Evolutionary conservation across 176 grass and related monocot species (phyloP).

Genomic region (Musa itinerans): DNA sequence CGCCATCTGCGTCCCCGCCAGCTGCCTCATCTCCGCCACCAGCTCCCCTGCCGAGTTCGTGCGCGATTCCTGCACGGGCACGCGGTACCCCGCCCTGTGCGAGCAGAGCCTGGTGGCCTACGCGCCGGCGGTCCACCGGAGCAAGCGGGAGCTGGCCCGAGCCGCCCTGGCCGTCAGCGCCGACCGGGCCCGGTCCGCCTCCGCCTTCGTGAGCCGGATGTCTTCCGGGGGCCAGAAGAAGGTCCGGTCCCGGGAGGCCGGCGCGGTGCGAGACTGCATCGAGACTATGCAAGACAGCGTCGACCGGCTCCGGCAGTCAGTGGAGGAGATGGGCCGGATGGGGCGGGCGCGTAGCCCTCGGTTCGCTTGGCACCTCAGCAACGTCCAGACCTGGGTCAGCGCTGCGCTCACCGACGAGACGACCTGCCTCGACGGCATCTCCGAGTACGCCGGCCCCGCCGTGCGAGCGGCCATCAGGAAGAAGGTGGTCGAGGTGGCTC

Average conservation of each 20-base stretch:
- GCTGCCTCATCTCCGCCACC: not conserved
- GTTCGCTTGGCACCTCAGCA: conserved; percentile 57
- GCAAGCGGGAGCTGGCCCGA: conserved; percentile 48
- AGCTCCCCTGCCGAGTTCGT: conserved; percentile 25
- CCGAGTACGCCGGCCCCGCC: not conserved
- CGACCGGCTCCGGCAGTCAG: conserved; percentile 46
- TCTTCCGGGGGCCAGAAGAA: not conserved
- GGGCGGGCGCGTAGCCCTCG: conserved; percentile 28
- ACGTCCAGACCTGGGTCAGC: conserved; percentile 87
- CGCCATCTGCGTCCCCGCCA: not conserved
- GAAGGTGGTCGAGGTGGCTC: conserved; percentile 31
- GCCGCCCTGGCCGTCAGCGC: conserved; percentile 50
- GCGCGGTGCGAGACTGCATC: conserved; percentile 48
- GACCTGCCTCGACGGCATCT: conserved; percentile 70
- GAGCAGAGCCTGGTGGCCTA: conserved; percentile 41
- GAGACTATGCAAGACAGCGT: conserved; percentile 44
- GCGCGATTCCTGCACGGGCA: conserved; percentile 37
- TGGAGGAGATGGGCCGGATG: conserved; percentile 50
- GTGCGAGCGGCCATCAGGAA: conserved; percentile 20
- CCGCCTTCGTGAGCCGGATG: conserved; percentile 34
- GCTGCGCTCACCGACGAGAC: conserved; percentile 60
- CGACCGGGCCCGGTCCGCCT: conserved; percentile 40
- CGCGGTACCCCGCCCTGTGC: conserved; percentile 58
- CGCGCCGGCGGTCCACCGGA: conserved; percentile 34
- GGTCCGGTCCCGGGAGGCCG: not conserved